These are phyloP conservation scores for Rhizopus arrhizus DNA, from an alignment of 371 early-diverging fungal genomes.

Conservation along the genomic window DNA sequence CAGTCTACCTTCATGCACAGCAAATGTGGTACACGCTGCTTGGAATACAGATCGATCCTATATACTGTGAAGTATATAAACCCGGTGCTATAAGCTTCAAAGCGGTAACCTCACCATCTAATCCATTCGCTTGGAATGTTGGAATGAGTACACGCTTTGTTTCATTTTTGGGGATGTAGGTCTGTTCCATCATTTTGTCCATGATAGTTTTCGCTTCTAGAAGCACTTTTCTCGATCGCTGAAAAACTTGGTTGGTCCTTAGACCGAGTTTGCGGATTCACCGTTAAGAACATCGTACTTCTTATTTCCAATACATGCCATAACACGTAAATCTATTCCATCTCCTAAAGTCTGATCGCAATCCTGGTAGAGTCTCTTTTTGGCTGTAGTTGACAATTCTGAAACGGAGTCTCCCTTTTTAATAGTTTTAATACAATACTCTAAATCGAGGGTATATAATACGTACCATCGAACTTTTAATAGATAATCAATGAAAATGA, in stretches of 20 bases:
- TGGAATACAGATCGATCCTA: conserved; percentile 5
- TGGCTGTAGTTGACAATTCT: neutral
- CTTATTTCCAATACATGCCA: neutral
- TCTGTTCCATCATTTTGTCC: neutral
- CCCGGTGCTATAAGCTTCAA: conserved; percentile 4
- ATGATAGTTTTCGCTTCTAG: neutral
- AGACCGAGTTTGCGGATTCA: no score
- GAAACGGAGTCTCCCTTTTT: neutral
- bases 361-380: neutral
- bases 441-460: neutral
- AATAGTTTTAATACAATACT: neutral
- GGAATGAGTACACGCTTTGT: no score
- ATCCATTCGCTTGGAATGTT: no score
- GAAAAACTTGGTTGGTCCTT: no score
- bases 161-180: neutral
- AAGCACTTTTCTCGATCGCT: neutral
- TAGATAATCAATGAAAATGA: neutral
- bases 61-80: conserved; percentile 2
- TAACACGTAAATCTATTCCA: neutral
- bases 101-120: neutral
- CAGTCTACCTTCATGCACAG: conserved; percentile 6
- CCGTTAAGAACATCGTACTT: neutral
- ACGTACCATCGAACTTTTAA: neutral
- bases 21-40: neutral
- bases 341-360: neutral